Percentiles rank a stretch among this genome's conserved stretches.
These are phyloP conservation scores for Cryphonectria nitschkei DNA, from an alignment of 2,329 filamentous ascomycete genomes.

Conservation along the genomic window DNA sequence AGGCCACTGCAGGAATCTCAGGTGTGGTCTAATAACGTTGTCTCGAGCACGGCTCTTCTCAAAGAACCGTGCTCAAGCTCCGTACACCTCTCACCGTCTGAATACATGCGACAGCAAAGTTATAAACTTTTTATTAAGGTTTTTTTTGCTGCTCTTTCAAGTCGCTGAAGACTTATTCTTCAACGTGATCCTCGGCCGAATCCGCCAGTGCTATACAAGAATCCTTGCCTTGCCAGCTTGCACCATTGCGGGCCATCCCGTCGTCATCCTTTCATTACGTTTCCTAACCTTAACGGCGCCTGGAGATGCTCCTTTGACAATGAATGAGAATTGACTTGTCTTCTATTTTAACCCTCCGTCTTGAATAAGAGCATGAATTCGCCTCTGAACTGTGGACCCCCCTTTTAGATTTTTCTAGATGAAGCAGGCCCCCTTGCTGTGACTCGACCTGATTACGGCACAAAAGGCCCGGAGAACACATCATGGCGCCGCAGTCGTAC, in stretches of 20 bases:
- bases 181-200: neutral
- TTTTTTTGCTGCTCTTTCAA: neutral
- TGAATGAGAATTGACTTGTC: neutral
- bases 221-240: constrained; percentile 12
- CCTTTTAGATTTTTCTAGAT: neutral
- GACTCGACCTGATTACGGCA: neutral
- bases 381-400: neutral
- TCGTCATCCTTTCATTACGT: constrained; percentile 22
- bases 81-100: neutral
- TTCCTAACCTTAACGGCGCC: neutral
- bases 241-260: constrained; percentile 27
- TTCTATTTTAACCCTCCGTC: neutral
- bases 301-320: neutral
- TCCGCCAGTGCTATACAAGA: neutral
- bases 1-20: neutral
- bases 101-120: neutral
- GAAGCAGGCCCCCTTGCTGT: neutral
- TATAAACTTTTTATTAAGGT: neutral
- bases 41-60: neutral
- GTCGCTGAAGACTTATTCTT: too few relatives aligned
- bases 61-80: neutral
- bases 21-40: neutral
- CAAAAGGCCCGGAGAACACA: neutral
- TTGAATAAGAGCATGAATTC: neutral
- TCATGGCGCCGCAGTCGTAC: neutral